Evolutionary conservation across 768 basidiomycete genomes (phyloP), one percentile per base, ranked within the genome.

Genomic region (Kwoniella bestiolae): DNA sequence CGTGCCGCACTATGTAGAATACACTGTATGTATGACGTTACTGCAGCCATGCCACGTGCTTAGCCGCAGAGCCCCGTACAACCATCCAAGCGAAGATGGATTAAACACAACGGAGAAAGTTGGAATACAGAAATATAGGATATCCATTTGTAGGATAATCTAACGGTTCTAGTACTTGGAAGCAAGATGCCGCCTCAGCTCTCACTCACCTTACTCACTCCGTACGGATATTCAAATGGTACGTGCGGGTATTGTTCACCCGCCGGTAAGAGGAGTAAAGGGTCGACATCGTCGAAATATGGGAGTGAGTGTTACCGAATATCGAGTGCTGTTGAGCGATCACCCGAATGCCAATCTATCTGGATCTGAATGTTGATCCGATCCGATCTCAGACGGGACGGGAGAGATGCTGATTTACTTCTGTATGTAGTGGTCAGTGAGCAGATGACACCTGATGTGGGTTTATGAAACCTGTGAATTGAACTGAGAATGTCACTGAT

Each of bases 191-290:
- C 41, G 56, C 34, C 56, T 5, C 21, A 14, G 21, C 18, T 45
- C 11, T 64, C 57, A 9, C 64, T 57, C 5, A 59, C 64, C 6
- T n/a, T 69, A 31, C 64, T 69, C 45, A 60, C 64, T 18, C 70
- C 70, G 14, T 50, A 70, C 50, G 75, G 72, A 21, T 76, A 76
- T 56, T 66, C 66, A 6, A 65, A 67, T 5, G 66, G 67, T 0
- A 73, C 73, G 12, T 80, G 79, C 50, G 79, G 79, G 18, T 80
- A 80, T 63, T 80, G 79, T 50, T 68, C 73, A 0, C 70, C 77
- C 3, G 56, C 60, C 5, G 76, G 75, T 14, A 46, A 61, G 26
- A 61, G 78, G 34, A 66, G 65, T 28, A 44, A 31, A 16, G 49
- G 38, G 18, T 23, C 45, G 12, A 71, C 66, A 1, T 73, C 73